Evolutionary conservation across 495 filamentous ascomycete genomes (phyloP).

Genomic region (Hypoxylon perforatum): DNA sequence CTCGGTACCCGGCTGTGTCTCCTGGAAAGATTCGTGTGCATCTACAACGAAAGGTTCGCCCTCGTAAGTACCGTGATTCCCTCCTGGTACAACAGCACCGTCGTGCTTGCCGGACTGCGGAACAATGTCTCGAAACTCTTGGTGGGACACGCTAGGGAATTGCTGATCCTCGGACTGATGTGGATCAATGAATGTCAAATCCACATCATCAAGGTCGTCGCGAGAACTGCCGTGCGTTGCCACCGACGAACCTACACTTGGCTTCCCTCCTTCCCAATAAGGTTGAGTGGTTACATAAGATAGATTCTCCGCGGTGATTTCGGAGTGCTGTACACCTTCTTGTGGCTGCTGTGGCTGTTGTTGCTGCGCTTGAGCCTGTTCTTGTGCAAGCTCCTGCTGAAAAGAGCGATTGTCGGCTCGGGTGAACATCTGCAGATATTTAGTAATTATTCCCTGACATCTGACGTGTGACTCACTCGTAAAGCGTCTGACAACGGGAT

Average conservation of each 20-base stretch:
- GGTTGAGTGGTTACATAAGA: slow-evolving; percentile 3
- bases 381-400: slow-evolving; percentile 54
- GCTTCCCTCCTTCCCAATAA: slow-evolving; percentile 30
- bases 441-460: slow-evolving; percentile 3
- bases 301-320: slow-evolving; percentile 28
- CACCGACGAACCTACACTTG: slow-evolving; percentile 41
- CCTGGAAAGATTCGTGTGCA: neutral
- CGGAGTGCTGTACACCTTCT: slow-evolving; percentile 5
- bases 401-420: slow-evolving; percentile 58
- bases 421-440: slow-evolving; percentile 49
- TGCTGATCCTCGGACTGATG: slow-evolving; percentile 36
- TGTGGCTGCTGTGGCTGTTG: slow-evolving; percentile 9
- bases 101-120: slow-evolving; percentile 13
- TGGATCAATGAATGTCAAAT: slow-evolving; percentile 40
- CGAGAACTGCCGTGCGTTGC: slow-evolving; percentile 43
- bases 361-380: slow-evolving; percentile 18
- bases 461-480: slow-evolving; percentile 33
- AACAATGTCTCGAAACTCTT: slow-evolving; percentile 20
- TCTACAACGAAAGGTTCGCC: neutral
- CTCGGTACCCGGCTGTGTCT: neutral
- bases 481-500: slow-evolving; percentile 53
- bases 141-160: slow-evolving; percentile 33
- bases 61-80: slow-evolving; percentile 14
- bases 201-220: slow-evolving; percentile 32
- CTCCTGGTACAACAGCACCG: slow-evolving; percentile 23